These are phyloP conservation scores for Fusarium udum DNA, from an alignment of 2,329 filamentous ascomycete genomes.

Conservation along the genomic window DNA sequence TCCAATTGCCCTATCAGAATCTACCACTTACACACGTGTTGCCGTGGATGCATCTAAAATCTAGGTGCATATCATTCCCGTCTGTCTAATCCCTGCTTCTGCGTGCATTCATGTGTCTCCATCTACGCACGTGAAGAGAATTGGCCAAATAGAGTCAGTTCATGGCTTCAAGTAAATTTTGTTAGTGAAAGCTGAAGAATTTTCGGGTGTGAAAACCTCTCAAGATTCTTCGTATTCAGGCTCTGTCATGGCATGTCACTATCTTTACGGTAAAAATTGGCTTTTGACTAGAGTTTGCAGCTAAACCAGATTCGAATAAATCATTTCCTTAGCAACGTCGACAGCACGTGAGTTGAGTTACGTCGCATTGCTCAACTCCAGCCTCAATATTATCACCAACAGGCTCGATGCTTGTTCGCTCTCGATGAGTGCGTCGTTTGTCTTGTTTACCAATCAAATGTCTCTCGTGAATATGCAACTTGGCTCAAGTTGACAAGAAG, in stretches of 20 bases:
- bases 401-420: conserved; percentile 8
- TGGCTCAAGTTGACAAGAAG: not conserved
- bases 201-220: not conserved
- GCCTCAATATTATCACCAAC: not conserved
- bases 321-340: conserved; percentile 24
- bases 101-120: conserved; percentile 22
- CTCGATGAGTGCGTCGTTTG: not conserved
- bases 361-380: conserved; percentile 1
- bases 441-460: not conserved
- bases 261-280: conserved; percentile 1
- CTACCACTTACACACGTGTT: conserved; percentile 30
- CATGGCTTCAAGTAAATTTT: not conserved
- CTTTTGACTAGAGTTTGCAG: conserved; percentile 12
- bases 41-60: conserved; percentile 11
- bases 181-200: not conserved
- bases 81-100: conserved; percentile 14
- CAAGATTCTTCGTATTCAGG: not conserved
- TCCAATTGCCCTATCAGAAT: conserved; percentile 34
- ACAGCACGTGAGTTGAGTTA: not conserved
- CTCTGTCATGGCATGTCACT: not conserved
- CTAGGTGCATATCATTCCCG: conserved; percentile 27
- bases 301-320: conserved; percentile 25
- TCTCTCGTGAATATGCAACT: not conserved
- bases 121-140: conserved; percentile 28
- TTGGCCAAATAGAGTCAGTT: not conserved